Evolutionary conservation across 78 protist species (phyloP), one percentile per base, ranked within the genome.

Genomic region (Fonticula alba): DNA sequence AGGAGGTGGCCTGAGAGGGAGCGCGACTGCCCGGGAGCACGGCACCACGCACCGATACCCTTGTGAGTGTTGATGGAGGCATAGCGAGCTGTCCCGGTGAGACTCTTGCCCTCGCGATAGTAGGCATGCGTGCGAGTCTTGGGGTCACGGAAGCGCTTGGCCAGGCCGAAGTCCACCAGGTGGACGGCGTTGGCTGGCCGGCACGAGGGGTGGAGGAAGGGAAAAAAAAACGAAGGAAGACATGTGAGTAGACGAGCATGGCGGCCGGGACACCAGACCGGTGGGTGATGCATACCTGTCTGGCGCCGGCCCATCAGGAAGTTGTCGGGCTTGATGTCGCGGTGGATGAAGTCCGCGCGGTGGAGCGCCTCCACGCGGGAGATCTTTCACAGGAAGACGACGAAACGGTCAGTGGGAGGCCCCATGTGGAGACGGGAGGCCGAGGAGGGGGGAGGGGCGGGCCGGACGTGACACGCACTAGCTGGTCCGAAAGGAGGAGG

Each of bases 41-140:
- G 61, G n/a, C 60, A 22, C n/a, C n/a, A n/a, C 62, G 26, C 14
- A 49, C 54, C 72, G 20, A 79, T 79, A 51, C 96, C 95, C 29
- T 76, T 70, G 47, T 95, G 97, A 19, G 96, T 83, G 74, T 91
- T 85, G 71, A 88, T 77, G 20, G 74, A 56, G 2, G 92, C 92
- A 63, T 89, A 91, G 11, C 96, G 77, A 13, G 95, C 95, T 0
- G 97, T 95, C 38, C 96, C 98, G 5, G 96, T 95, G 29, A 95
- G 75, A 52, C 75, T 82, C 80, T 88, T 92, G 80, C 83, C 43
- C 66, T 95, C 97, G 14, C 91, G 71, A 58, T 90, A 95, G 1
- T 92, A 90, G 36, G 92, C 92, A 75, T 95, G 99, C 70, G 76
- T 76, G 51, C 80, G 86, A 0, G 94, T 88, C 69, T 73, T 78